Evolutionary conservation across 768 basidiomycete genomes (phyloP), one percentile per base, ranked within the genome.

Genomic region (Strobilomyces dryophilus): DNA sequence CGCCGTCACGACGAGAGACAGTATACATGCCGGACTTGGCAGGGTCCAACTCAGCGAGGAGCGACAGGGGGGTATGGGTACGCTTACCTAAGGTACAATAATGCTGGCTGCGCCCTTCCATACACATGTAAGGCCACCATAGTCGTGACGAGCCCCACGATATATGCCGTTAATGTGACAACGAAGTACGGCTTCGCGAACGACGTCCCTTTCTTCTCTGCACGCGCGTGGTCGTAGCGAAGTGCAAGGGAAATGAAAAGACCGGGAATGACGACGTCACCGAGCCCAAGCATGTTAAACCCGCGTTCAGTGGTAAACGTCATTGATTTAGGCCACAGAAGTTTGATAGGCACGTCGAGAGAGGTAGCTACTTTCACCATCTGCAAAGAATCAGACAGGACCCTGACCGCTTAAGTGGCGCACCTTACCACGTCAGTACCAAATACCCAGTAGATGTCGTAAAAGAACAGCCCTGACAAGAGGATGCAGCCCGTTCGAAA

Each of bases 371-470:
- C 95, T 59, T 84, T 84, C 21, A 95, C 85, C 95, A 98, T 98
- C 89, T 92, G 44, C 11, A 10, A 17, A 15, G 0, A 36, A 43
- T 59, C 3, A 62, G 54, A 44, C 18, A 48, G 29, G 31, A 36
- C 29, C 40, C 45, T 41, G 24, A 9, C 3, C 2, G 14, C 20
- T 58, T 24, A 55, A 8, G 35, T 18, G 24, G 24, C 24, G n/a
- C 34, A 2, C 74, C 87, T 66, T 67, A 89, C 89, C 70, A 92
- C 89, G 62, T 84, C 80, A 0, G 88, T 89, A 18, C 89, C 89
- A 66, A 94, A 95, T 3, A 95, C 92, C 91, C 91, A 97, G 80
- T 86, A 95, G 37, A 97, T 81, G 66, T 98, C 95, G 66, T 98
- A 98, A 39, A 97, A 43, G 72, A 98, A 92, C 21, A 99, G 74